Evolutionary conservation across 768 basidiomycete species (phyloP), one percentile per base, ranked within the genome.

Genomic region (Suillus subluteus): DNA sequence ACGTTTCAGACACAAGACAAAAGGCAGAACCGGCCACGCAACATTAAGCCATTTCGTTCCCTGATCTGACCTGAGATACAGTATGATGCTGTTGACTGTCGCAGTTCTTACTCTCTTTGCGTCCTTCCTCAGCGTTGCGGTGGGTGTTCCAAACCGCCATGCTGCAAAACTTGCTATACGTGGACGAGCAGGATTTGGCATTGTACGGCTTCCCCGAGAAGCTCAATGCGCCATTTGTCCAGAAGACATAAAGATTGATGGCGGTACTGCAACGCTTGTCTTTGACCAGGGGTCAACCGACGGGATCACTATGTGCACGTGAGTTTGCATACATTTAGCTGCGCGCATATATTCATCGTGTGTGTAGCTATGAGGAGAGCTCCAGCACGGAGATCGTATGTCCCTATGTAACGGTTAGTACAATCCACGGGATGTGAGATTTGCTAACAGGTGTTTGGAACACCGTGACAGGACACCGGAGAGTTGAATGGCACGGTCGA

Each of bases 401-500:
- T 26, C 58, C 58, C 38, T 59, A 59, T 38, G 58, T 59, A 18
- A 59, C 58, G 38, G 58, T 59, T 23, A 40, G 58, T 40, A 9
- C 16, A 26, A 26, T 26, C 13, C 23, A 5, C 26, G 38, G 58
- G 23, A 2, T 40, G 58, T 40, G 38, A 59, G 38, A 40, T 40
- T 40, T 40, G 8, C 58, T 59, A 38, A 59, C 16, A 40, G 58
- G 9, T 13, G 23, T 4, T 26, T 40, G 23, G 23, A 26, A 40
- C 12, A 40, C 48, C 9, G 44, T 50, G 23, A 26, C 58, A 59
- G 58, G 58, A 59, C 16, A 59, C 58, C 23, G 58, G 58, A 26
- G 38, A 26, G 7, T 40, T 59, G 38, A 40, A 40, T 26, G 38
- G 58, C 23, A 11, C 58, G 8, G 38, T 59, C 15, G 16, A 38